Conservation (phyloP, 768 basidiomycete species). For the Auricularia cornea region DNA sequence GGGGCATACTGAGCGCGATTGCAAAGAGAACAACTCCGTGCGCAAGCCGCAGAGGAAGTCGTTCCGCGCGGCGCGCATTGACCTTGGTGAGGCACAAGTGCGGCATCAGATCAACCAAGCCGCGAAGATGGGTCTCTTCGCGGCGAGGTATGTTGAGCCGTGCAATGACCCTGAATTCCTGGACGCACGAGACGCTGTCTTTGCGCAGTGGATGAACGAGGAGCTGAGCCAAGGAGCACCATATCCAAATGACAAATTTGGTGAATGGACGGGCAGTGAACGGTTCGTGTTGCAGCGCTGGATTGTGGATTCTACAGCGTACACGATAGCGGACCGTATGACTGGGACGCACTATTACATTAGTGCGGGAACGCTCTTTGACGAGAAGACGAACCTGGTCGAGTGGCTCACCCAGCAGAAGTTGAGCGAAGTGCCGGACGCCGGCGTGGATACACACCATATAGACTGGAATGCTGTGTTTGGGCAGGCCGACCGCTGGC, state of each 20-base stretch:
- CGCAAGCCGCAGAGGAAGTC: background rate
- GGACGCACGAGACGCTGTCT: background rate
- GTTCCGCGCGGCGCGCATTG: background rate
- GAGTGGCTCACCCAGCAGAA: background rate
- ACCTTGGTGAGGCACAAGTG: background rate
- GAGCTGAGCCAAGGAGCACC: background rate
- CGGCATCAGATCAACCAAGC: background rate
- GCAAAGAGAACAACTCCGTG: background rate
- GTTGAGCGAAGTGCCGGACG: background rate
- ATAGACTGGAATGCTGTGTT: background rate
- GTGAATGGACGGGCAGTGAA: background rate
- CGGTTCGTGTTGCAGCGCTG: background rate
- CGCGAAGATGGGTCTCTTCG: background rate
- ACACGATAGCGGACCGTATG: background rate
- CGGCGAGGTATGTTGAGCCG: background rate
- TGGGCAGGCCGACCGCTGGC: background rate
- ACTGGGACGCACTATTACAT: background rate
- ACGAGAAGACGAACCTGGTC: background rate
- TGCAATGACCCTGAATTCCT: background rate
- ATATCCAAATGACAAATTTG: background rate
- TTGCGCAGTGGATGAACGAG: background rate
- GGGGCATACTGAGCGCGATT: background rate
- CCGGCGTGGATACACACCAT: background rate
- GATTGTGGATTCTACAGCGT: background rate
- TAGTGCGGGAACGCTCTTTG: background rate